Evolutionary conservation across 2,329 filamentous ascomycete genomes (phyloP).

Genomic region (Xylaria sp.): DNA sequence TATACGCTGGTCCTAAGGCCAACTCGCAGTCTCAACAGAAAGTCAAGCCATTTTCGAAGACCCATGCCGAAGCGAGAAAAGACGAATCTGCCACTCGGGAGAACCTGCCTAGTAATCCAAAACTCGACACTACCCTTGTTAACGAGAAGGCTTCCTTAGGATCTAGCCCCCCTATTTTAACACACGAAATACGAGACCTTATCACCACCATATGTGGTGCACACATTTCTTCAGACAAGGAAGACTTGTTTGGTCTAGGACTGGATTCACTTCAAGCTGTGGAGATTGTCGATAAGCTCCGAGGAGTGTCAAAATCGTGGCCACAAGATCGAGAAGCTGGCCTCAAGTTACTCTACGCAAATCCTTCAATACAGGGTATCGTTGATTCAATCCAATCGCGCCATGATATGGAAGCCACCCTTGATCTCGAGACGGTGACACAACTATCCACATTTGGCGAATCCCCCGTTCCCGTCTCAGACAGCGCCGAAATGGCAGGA

Average conservation of each 20-base stretch:
- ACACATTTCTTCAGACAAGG: conserved; percentile 13
- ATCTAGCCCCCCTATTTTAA: neutral
- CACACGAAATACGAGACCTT: conserved; percentile 1
- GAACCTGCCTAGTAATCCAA: neutral
- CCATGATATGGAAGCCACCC: neutral
- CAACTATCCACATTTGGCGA: no score
- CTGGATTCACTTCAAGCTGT: conserved; percentile 37
- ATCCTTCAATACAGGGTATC: conserved; percentile 36
- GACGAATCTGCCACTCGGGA: neutral
- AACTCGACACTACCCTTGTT: neutral
- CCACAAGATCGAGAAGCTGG: conserved; percentile 30
- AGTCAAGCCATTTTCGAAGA: neutral
- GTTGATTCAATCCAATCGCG: conserved; percentile 12
- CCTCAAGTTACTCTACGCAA: conserved; percentile 33
- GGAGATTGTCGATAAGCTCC: conserved; percentile 31
- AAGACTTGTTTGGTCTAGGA: conserved; percentile 38
- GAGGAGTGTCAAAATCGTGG: neutral
- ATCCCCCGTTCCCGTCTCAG: no score
- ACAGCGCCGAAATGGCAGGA: conserved; percentile 14
- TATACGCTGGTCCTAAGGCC: conserved; percentile 10
- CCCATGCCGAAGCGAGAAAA: neutral
- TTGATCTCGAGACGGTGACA: no score
- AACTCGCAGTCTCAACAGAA: neutral
- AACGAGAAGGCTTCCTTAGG: neutral
- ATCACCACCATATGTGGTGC: neutral